These are phyloP conservation scores for Rostrohypoxylon terebratum DNA, from an alignment of 495 filamentous ascomycete genomes.

Conservation along the genomic window DNA sequence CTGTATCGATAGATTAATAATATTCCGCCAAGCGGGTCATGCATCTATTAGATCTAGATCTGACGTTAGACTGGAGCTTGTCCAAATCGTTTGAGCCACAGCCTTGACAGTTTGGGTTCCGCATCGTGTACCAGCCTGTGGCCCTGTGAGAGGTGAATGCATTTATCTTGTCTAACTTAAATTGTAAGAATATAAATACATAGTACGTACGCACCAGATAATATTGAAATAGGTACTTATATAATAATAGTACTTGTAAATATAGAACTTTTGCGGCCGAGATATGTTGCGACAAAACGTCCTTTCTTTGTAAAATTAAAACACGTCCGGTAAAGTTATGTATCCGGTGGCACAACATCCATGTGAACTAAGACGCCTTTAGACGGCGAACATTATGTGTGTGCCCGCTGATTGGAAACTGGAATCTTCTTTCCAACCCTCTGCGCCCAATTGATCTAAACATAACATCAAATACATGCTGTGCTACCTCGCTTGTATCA, in stretches of 20 bases:
- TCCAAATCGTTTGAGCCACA: conserved; percentile 3
- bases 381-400: too few species aligned
- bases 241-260: too few species aligned
- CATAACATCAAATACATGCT: background rate
- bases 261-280: too few species aligned
- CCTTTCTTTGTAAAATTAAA: too few species aligned
- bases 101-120: background rate
- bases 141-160: background rate
- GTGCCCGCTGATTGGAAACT: background rate
- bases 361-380: background rate
- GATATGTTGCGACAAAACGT: too few species aligned
- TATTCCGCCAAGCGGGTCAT: background rate
- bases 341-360: background rate
- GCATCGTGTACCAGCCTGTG: background rate
- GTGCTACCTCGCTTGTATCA: background rate
- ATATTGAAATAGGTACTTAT: too few species aligned
- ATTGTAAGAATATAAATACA: too few species aligned
- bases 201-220: too few species aligned
- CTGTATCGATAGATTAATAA: background rate
- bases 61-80: conserved; percentile 3
- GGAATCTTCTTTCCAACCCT: background rate
- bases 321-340: too few species aligned
- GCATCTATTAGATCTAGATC: conserved; percentile 7
- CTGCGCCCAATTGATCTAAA: conserved; percentile 7
- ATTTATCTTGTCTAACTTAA: background rate